Conservation (phyloP, 2,329 filamentous ascomycete genomes). For the Colletotrichum noveboracense region DNA sequence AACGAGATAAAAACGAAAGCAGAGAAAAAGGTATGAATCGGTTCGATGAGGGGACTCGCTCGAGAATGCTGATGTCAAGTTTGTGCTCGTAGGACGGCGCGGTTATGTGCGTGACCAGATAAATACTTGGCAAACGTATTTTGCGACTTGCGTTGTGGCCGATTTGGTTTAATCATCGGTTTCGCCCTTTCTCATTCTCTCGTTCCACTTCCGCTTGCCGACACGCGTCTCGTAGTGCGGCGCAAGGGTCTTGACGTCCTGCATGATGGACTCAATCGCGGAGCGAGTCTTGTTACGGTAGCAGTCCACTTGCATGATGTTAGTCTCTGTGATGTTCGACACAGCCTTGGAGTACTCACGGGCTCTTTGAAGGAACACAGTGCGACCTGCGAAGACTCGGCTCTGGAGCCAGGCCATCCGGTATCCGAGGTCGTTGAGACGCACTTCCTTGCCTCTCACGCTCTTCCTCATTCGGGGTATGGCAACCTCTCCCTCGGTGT, state of each 20-base stretch:
- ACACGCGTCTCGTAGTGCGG: slow-evolving; percentile 89
- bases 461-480: slow-evolving; percentile 76
- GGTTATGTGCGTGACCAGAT: slow-evolving; percentile 6
- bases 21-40: background rate
- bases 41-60: slow-evolving; percentile 13
- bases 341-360: slow-evolving; percentile 63
- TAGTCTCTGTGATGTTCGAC: background rate
- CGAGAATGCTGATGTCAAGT: slow-evolving; percentile 14
- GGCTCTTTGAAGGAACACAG: slow-evolving; percentile 88
- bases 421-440: slow-evolving; percentile 90
- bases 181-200: slow-evolving; percentile 50
- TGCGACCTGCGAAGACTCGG: slow-evolving; percentile 84
- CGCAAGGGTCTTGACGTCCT: slow-evolving; percentile 75
- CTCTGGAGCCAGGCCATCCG: slow-evolving; percentile 98
- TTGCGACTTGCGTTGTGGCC: background rate
- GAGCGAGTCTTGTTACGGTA: slow-evolving; percentile 91
- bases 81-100: background rate
- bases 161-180: slow-evolving; percentile 28
- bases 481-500: slow-evolving; percentile 73
- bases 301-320: slow-evolving; percentile 74
- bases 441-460: slow-evolving; percentile 81
- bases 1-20: background rate
- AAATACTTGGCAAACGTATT: background rate
- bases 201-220: slow-evolving; percentile 80
- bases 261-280: slow-evolving; percentile 77